These are phyloP conservation scores for Rhynchospora pubera DNA, from an alignment of 176 grass and related monocot genomes.

Conservation along the genomic window DNA sequence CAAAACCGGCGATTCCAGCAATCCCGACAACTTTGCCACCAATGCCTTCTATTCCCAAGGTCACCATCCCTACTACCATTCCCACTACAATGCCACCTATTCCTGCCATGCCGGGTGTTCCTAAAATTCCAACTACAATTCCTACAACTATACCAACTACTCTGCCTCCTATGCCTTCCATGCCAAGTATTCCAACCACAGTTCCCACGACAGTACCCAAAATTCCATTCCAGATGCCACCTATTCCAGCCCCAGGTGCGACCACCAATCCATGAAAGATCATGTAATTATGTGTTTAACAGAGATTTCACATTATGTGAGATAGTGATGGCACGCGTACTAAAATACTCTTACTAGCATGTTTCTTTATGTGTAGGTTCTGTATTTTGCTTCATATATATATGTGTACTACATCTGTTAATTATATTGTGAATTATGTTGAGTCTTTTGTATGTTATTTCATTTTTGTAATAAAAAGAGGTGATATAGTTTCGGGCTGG, in stretches of 20 bases:
- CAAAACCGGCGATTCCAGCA: conserved; percentile 24
- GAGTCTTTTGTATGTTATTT: too few relatives aligned
- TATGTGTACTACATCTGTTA: too few relatives aligned
- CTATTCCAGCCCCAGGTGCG: not conserved
- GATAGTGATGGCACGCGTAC: too few relatives aligned
- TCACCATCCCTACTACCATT: conserved; percentile 8
- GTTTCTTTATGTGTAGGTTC: too few relatives aligned
- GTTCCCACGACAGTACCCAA: not conserved
- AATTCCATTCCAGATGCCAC: not conserved
- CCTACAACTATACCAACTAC: not conserved
- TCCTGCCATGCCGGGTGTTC: not conserved
- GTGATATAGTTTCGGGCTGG: too few relatives aligned
- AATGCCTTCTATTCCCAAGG: conserved; percentile 35
- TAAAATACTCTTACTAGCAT: too few relatives aligned
- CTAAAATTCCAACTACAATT: not conserved
- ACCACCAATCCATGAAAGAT: not conserved
- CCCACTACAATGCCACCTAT: not conserved
- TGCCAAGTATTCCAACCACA: not conserved
- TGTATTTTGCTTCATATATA: too few relatives aligned
- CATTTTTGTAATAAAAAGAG: too few relatives aligned
- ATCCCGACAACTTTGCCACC: conserved; percentile 34
- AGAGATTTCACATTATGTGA: not conserved
- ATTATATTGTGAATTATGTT: too few relatives aligned
- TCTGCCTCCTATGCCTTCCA: conserved; percentile 10
- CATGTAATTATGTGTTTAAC: not conserved